Conservation (phyloP, 169 alveolate genomes). For the Cryptosporidium felis region DNA sequence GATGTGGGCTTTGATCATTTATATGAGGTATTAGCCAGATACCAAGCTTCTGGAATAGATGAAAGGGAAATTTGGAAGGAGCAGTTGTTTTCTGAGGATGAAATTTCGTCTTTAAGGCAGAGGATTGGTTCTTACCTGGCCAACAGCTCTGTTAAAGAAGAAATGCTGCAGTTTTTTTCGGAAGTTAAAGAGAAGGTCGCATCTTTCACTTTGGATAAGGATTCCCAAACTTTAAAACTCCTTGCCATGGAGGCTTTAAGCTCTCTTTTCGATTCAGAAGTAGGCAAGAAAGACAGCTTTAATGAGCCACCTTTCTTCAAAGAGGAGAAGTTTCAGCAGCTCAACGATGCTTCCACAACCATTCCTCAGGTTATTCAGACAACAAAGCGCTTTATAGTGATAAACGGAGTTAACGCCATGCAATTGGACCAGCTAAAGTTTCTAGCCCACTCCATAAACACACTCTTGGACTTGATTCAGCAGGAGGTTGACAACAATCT, state of each 20-base stretch:
- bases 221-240: neutral
- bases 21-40: neutral
- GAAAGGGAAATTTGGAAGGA: constrained; percentile 53
- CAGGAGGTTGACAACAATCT: neutral
- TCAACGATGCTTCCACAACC: no score
- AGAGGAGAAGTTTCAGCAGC: no score
- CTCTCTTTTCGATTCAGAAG: neutral
- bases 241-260: constrained; percentile 5
- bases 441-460: neutral
- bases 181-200: neutral
- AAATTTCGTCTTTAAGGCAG: neutral
- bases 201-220: neutral
- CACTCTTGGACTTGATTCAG: constrained; percentile 11
- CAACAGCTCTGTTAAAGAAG: neutral
- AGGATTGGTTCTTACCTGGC: neutral
- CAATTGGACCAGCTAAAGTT: neutral
- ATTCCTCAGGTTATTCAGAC: neutral
- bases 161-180: neutral
- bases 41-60: neutral
- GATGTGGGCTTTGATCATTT: neutral
- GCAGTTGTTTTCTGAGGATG: neutral
- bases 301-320: no score
- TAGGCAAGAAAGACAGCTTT: no score
- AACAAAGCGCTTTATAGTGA: neutral
- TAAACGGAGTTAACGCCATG: neutral